These are phyloP conservation scores for Pyracantha coccinea DNA, from an alignment of 331 rosid genomes.

Conservation along the genomic window DNA sequence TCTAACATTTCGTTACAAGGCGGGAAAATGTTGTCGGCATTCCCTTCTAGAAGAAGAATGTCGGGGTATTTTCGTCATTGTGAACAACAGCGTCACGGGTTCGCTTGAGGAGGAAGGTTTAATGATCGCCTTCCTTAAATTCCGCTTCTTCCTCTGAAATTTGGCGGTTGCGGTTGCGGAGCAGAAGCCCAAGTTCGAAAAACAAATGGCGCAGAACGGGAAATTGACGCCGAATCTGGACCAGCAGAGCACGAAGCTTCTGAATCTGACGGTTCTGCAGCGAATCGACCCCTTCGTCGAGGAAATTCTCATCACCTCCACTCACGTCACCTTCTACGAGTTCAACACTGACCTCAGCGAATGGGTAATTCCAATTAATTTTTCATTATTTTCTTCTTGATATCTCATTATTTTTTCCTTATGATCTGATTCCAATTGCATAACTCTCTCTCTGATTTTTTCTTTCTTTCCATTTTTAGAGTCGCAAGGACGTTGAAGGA, in stretches of 20 bases:
- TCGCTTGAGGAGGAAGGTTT: background rate
- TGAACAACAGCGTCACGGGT: background rate
- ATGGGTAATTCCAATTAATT: slow-evolving; percentile 41
- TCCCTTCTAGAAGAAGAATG: background rate
- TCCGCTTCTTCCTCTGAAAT: background rate
- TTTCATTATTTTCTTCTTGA: background rate
- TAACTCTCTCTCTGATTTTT: background rate
- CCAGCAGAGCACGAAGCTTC: slow-evolving; percentile 65
- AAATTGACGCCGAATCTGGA: slow-evolving; percentile 90
- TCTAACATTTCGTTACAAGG: background rate
- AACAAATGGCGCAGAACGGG: slow-evolving; percentile 64
- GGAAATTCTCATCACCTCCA: slow-evolving; percentile 85
- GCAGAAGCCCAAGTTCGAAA: no score
- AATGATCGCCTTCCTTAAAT: background rate
- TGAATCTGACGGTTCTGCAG: slow-evolving; percentile 88
- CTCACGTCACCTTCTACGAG: slow-evolving; percentile 82
- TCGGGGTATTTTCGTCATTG: background rate
- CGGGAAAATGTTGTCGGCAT: background rate
- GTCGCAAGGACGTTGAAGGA: slow-evolving; percentile 98
- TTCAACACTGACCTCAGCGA: slow-evolving; percentile 68
- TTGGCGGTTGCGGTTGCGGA: background rate
- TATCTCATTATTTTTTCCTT: background rate
- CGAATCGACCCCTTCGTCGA: slow-evolving; percentile 75
- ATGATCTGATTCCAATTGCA: background rate
- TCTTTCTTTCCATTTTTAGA: slow-evolving; percentile 25